A percentile compares a stretch with the other conserved stretches of the same genome.
Evolutionary conservation across 176 grass and related monocot species (phyloP).

Genomic region (Dendrocalamus sinicus): DNA sequence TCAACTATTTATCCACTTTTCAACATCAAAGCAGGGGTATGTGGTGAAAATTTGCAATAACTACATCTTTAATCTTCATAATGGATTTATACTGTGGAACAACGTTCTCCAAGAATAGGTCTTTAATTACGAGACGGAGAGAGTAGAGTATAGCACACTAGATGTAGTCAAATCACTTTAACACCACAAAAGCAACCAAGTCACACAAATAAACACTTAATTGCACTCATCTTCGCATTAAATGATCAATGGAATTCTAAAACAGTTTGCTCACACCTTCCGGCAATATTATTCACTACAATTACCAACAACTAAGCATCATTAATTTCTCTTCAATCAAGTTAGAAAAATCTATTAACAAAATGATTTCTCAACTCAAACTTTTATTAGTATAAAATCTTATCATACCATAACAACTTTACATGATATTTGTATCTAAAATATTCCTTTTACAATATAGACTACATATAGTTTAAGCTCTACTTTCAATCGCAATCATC

Average conservation of each 20-base stretch:
- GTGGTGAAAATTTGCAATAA: too few species aligned
- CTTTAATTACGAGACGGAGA: too few species aligned
- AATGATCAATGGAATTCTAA: neutral
- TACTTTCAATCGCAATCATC: neutral
- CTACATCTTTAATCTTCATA: too few species aligned
- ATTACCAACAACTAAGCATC: neutral
- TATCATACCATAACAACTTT: neutral
- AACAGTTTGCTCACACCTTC: neutral
- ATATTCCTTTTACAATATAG: neutral
- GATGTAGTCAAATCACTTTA: neutral
- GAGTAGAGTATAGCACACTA: neutral
- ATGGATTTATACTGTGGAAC: too few species aligned
- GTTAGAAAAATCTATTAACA: neutral
- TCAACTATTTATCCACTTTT: too few species aligned
- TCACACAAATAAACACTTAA: neutral
- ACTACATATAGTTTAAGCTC: neutral
- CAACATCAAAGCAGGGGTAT: too few species aligned
- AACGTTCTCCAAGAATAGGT: accelerated
- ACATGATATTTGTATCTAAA: neutral
- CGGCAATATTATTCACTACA: neutral
- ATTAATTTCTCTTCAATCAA: neutral
- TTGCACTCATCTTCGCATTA: neutral
- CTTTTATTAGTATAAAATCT: neutral
- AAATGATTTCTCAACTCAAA: neutral
- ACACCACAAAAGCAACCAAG: neutral